Evolutionary conservation across 805 yeast species (phyloP).

Genomic region (Cyberlindnera maritima): DNA sequence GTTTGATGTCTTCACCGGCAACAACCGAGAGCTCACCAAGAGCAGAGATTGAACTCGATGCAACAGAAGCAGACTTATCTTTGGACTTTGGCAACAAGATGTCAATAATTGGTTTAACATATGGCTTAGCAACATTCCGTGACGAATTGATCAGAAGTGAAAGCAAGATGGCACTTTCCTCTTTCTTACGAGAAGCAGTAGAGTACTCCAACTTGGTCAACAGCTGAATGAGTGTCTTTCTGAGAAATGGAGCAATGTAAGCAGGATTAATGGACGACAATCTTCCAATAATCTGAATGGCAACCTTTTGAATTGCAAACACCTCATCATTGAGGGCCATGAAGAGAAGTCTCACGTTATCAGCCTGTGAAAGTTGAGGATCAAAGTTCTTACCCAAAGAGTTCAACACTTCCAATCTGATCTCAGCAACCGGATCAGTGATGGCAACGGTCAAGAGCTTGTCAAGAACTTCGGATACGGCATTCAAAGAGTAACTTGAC

Average conservation of each 20-base stretch:
- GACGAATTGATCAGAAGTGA: constrained; percentile 76
- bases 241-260: constrained; percentile 86
- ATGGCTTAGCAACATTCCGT: constrained; percentile 81
- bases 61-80: constrained; percentile 74
- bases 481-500: constrained; percentile 73
- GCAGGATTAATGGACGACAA: constrained; percentile 89
- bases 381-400: constrained; percentile 77
- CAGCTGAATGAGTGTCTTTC: constrained; percentile 82
- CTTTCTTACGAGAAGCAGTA: constrained; percentile 70
- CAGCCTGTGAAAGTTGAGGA: constrained; percentile 92
- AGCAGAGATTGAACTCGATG: constrained; percentile 80
- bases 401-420: constrained; percentile 73
- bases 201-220: constrained; percentile 84
- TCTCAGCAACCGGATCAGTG: constrained; percentile 85
- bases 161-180: constrained; percentile 78
- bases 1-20: constrained; percentile 80
- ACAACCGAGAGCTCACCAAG: constrained; percentile 87
- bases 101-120: constrained; percentile 86
- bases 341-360: constrained; percentile 77
- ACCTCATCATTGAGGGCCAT: constrained; percentile 91
- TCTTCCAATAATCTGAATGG: constrained; percentile 79
- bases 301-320: constrained; percentile 76
- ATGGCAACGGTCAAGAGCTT: constrained; percentile 79
- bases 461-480: constrained; percentile 82
- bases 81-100: constrained; percentile 74